Conservation (phyloP, 2,329 filamentous ascomycete species). For the Fusarium piperis region DNA sequence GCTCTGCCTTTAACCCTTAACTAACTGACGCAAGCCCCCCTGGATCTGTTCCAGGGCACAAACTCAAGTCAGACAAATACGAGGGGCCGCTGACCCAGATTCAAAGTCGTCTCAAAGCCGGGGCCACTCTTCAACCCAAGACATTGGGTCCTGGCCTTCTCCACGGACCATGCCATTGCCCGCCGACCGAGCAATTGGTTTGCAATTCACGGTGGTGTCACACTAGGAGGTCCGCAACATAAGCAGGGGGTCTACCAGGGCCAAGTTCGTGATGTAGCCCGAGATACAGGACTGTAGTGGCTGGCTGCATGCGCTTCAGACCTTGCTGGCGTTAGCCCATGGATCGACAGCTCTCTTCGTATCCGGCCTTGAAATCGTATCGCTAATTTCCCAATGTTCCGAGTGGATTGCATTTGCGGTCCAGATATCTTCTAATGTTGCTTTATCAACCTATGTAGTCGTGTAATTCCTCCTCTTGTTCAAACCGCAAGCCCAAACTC, state of each 20-base stretch:
- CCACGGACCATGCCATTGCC: not conserved
- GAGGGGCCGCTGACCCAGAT: constrained; percentile 26
- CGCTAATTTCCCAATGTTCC: constrained; percentile 9
- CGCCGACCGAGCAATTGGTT: not conserved
- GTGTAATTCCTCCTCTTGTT: not conserved
- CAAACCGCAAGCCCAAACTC: constrained; percentile 10
- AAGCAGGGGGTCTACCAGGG: not conserved
- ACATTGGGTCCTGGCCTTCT: not conserved
- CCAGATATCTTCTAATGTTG: not conserved
- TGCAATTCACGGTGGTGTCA: constrained; percentile 3
- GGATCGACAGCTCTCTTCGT: constrained; percentile 7
- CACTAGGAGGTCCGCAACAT: constrained; percentile 4
- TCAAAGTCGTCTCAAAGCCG: constrained; percentile 5
- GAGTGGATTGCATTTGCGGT: not conserved
- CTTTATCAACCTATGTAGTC: not conserved
- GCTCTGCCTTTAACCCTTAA: not conserved
- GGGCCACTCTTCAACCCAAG: constrained; percentile 1
- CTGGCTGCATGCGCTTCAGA: not conserved
- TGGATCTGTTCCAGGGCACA: constrained; percentile 12
- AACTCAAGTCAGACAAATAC: constrained; percentile 22
- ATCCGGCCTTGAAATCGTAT: constrained; percentile 4
- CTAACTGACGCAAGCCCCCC: constrained; percentile 6
- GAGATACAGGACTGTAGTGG: not conserved
- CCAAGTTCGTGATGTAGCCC: not conserved
- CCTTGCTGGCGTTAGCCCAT: not conserved